Evolutionary conservation across 352 stramenopile genomes (phyloP), one percentile per base, ranked within the genome.

Genomic region (Peronospora destructor): DNA sequence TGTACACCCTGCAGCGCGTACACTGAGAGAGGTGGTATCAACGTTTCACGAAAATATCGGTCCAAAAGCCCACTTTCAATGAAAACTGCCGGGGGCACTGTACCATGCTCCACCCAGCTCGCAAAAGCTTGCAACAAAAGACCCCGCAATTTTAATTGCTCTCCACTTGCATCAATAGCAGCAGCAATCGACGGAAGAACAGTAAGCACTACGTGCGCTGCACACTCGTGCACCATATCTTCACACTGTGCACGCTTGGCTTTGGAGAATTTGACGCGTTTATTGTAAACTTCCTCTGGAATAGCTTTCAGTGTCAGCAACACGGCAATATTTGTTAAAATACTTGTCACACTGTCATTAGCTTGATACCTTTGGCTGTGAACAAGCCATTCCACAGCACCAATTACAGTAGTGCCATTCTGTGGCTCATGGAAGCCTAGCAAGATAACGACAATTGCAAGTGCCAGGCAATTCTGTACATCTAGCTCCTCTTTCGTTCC

Each of bases 241-340:
- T 91, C 67, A 33, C 75, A 91, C 45, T 83, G 62, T 11, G 40
- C 64, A 9, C 80, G 77, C 42, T 80, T 85, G 6, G 60, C 44
- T 59, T 88, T 87, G 45, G 66, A 64, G 40, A 89, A 87, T 41
- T 87, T 89, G 35, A 91, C 76, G 34, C 77, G 80, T 46, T 81
- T 80, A 49, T 88, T 89, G 25, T 84, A 60, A 1, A 89, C 76
- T 56, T 91, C 80, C 45, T 91, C 80, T 0, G 80, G 77, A 39
- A 91, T 77, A 34, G 86, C 62, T 37, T 91, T 87, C 23, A 91
- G 49, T 38, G 74, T 84, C 9, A 89, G 52, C 26, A 91, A 49
- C 21, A 87, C 81, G 2, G 77, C 73, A 64, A 82, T 87, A 53
- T 89, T 87, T 14, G 77, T 87, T 36, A 82, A 49, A 4, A 64